A percentile compares a stretch with the other conserved stretches of the same genome.
phyloP scores from a whole-genome alignment of 768 basidiomycete species.

The Mycena alexandri region DNA sequence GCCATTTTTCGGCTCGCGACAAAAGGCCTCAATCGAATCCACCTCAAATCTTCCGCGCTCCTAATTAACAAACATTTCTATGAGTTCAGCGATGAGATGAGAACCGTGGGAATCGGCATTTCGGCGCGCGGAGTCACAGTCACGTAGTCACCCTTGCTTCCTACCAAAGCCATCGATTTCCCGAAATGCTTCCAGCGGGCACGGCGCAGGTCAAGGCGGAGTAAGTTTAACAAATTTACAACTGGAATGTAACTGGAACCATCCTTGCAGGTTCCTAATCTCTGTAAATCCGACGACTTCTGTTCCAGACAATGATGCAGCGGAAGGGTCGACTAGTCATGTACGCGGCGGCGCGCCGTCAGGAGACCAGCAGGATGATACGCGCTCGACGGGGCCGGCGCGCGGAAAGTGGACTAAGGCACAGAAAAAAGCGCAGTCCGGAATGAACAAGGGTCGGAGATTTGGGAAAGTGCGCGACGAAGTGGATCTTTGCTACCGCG shows the following conservation, averaged over 20 bases:
- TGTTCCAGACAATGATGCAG: constrained; percentile 68
- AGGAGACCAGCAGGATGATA: constrained; percentile 40
- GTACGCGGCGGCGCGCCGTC: constrained; percentile 43
- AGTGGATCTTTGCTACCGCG: constrained; percentile 83
- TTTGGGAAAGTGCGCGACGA: constrained; percentile 86
- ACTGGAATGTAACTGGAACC: neutral
- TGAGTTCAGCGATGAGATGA: too few relatives aligned
- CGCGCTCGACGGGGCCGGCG: constrained; percentile 42
- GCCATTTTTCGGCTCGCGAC: too few relatives aligned
- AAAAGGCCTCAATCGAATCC: too few relatives aligned
- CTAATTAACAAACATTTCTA: too few relatives aligned
- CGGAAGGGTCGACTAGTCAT: constrained; percentile 68
- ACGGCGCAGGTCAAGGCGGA: constrained; percentile 68
- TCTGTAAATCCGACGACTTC: constrained; percentile 40
- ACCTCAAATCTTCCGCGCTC: too few relatives aligned
- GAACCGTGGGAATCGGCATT: too few relatives aligned
- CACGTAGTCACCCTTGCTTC: neutral
- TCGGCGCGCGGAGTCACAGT: too few relatives aligned
- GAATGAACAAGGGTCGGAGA: constrained; percentile 86
- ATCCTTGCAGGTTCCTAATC: constrained; percentile 55
- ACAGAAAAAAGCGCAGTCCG: constrained; percentile 79
- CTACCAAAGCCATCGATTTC: constrained; percentile 7
- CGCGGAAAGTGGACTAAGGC: constrained; percentile 65
- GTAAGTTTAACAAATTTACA: constrained; percentile 47
- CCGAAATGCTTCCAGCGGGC: constrained; percentile 49